A percentile compares a stretch with the other conserved stretches of the same genome.
These are phyloP conservation scores for Phaseolus lunatus DNA, from an alignment of 306 rosid genomes.

Conservation along the genomic window DNA sequence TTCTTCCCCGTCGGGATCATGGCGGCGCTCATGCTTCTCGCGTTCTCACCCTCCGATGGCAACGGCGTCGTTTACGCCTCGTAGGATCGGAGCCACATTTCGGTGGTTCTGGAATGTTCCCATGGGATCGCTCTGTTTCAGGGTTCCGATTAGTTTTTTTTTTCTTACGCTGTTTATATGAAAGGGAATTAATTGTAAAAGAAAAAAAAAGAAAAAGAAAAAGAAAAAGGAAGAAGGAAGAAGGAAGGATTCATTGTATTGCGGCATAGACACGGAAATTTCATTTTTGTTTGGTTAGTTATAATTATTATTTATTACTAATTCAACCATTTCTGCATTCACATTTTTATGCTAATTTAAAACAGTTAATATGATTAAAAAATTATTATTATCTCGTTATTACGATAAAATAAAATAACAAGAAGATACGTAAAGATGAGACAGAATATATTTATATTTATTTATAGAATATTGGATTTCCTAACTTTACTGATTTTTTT, in stretches of 20 bases:
- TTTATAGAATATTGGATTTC: too few species aligned
- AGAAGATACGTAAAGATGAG: too few species aligned
- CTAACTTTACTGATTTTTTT: too few species aligned
- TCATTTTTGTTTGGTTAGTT: neutral
- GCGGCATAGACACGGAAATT: constrained; percentile 10
- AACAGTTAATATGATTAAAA: too few species aligned
- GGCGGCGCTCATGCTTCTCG: constrained; percentile 78
- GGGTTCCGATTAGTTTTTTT: neutral
- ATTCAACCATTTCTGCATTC: too few species aligned
- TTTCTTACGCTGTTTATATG: constrained; percentile 40
- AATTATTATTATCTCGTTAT: too few species aligned
- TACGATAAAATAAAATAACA: too few species aligned
- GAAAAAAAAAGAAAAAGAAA: neutral
- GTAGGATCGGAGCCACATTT: constrained; percentile 41
- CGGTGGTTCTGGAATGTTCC: neutral
- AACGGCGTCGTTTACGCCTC: constrained; percentile 49
- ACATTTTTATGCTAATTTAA: too few species aligned
- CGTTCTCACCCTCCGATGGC: constrained; percentile 58
- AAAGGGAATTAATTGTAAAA: constrained; percentile 41
- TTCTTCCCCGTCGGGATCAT: constrained; percentile 78
- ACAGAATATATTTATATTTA: too few species aligned
- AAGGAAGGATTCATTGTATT: constrained; percentile 43
- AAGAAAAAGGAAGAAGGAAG: neutral
- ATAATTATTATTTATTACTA: too few species aligned
- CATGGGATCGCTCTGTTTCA: neutral